Evolutionary conservation across 2,329 filamentous ascomycete genomes (phyloP).

Genomic region (Colletotrichum endophyticum): DNA sequence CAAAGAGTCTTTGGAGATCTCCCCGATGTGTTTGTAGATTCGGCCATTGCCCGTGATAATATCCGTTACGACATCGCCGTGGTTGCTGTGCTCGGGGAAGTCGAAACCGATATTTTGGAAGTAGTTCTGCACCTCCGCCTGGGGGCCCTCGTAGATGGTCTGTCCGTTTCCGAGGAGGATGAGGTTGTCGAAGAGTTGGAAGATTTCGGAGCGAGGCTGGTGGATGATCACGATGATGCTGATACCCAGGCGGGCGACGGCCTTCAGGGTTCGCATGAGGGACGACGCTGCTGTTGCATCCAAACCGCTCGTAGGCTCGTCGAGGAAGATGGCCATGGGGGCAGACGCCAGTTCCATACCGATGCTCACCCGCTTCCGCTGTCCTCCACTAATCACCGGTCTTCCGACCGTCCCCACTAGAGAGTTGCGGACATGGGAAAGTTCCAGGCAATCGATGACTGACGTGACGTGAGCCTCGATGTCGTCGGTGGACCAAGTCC

Average conservation of each 20-base stretch:
- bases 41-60: slow-evolving; percentile 64
- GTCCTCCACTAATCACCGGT: slow-evolving; percentile 60
- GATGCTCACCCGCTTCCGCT: slow-evolving; percentile 63
- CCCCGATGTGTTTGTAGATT: slow-evolving; percentile 50
- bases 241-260: slow-evolving; percentile 58
- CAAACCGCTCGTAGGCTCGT: slow-evolving; percentile 58
- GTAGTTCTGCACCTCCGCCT: slow-evolving; percentile 47
- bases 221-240: slow-evolving; percentile 65
- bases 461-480: slow-evolving; percentile 59
- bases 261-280: slow-evolving; percentile 59
- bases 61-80: slow-evolving; percentile 64
- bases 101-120: slow-evolving; percentile 58
- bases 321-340: slow-evolving; percentile 59
- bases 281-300: slow-evolving; percentile 61
- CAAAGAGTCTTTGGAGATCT: slow-evolving; percentile 52
- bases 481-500: slow-evolving; percentile 52
- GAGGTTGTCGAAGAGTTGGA: slow-evolving; percentile 60
- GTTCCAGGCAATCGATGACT: slow-evolving; percentile 58
- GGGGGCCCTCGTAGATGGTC: slow-evolving; percentile 58
- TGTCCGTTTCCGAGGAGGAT: slow-evolving; percentile 60
- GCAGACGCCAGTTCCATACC: slow-evolving; percentile 63
- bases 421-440: slow-evolving; percentile 56
- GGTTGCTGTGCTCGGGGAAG: slow-evolving; percentile 56
- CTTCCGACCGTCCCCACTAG: slow-evolving; percentile 56
- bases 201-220: slow-evolving; percentile 64